Conservation (phyloP, 139 green algal species). For the Desmodesmus armatus region DNA sequence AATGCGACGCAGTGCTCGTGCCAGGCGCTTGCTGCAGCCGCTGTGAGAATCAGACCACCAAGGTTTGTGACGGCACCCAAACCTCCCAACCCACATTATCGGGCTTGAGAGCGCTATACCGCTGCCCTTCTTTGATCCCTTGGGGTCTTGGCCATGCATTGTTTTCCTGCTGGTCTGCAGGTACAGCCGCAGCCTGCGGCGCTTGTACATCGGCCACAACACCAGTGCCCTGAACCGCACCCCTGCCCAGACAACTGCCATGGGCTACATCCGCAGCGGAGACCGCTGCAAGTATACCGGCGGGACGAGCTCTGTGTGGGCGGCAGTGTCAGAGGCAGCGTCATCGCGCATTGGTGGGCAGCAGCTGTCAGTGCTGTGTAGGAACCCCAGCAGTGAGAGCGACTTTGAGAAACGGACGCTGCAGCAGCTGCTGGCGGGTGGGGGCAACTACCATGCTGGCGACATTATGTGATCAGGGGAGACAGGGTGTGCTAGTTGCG, state of each 20-base stretch:
- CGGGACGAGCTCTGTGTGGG: conserved; percentile 11
- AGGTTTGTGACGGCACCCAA: too few relatives aligned
- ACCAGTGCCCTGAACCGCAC: conserved; percentile 23
- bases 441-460: too few relatives aligned
- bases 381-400: conserved; percentile 26
- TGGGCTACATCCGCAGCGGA: conserved; percentile 39
- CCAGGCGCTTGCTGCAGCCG: too few relatives aligned
- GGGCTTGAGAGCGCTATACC: neutral
- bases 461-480: too few relatives aligned
- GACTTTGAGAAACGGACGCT: conserved; percentile 40
- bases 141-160: too few relatives aligned
- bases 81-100: too few relatives aligned
- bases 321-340: neutral
- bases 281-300: neutral
- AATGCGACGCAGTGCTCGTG: too few relatives aligned
- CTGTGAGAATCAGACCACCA: too few relatives aligned
- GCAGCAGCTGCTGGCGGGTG: neutral
- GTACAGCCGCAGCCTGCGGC: neutral
- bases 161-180: too few relatives aligned
- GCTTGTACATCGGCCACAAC: conserved; percentile 42
- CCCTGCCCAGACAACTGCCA: neutral
- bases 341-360: neutral
- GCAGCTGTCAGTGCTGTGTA: conserved; percentile 9
- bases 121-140: neutral
- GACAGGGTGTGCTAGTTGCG: too few relatives aligned